phyloP scores from a whole-genome alignment of 352 stramenopile species.

The Thalassiosira exigua region DNA sequence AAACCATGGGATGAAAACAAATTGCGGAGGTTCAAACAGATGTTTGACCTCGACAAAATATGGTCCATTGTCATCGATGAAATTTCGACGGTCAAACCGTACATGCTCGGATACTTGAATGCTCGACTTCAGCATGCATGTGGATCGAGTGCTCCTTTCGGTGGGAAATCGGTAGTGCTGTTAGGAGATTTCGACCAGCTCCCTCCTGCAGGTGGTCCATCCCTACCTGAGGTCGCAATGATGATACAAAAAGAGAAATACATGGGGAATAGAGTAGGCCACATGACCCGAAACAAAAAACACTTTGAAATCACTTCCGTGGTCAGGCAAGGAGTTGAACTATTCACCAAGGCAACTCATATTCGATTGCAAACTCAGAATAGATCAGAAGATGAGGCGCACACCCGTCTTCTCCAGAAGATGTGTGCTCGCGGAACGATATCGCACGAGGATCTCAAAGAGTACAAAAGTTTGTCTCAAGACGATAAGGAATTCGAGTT shows the following conservation, averaged over 20 bases:
- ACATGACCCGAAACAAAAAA: background rate
- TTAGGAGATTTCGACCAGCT: slow-evolving; percentile 33
- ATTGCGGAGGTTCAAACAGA: slow-evolving; percentile 20
- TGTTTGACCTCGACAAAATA: slow-evolving; percentile 23
- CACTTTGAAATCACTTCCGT: slow-evolving; percentile 8
- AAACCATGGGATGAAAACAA: slow-evolving; percentile 14
- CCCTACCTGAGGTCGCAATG: slow-evolving; percentile 24
- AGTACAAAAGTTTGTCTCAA: slow-evolving; percentile 12
- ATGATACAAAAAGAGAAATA: slow-evolving; percentile 7
- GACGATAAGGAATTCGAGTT: slow-evolving; percentile 25
- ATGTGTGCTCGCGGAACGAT: slow-evolving; percentile 17
- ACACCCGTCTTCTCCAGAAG: slow-evolving; percentile 20
- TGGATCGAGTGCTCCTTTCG: slow-evolving; percentile 21
- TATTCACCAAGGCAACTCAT: slow-evolving; percentile 14
- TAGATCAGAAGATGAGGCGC: slow-evolving; percentile 23
- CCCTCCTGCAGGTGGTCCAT: slow-evolving; percentile 1
- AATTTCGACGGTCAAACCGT: slow-evolving; percentile 38
- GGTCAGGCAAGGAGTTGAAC: slow-evolving; percentile 13
- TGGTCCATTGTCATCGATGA: slow-evolving; percentile 34
- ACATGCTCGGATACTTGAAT: slow-evolving; percentile 31
- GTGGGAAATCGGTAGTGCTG: slow-evolving; percentile 26
- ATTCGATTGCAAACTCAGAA: slow-evolving; percentile 24
- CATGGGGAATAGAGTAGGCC: background rate
- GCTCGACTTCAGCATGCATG: slow-evolving; percentile 20
- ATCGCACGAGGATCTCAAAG: slow-evolving; percentile 5